Evolutionary conservation across 2,329 filamentous ascomycete species (phyloP).

Genomic region (Alternaria arbusti): DNA sequence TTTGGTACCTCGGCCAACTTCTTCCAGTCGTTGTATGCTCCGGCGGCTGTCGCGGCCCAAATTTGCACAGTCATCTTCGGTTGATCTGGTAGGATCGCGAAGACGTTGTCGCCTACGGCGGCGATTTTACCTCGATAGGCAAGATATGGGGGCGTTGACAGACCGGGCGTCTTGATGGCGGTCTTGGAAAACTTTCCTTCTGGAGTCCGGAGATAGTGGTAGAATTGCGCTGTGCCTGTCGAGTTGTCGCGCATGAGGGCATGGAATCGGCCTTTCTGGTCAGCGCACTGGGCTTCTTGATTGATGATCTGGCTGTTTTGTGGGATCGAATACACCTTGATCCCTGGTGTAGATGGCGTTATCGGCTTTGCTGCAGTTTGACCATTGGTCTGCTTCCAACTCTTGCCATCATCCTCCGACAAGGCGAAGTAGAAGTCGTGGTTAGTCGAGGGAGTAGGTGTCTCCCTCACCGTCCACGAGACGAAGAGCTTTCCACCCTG

Average conservation of each 20-base stretch:
- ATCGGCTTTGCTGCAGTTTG: constrained; percentile 51
- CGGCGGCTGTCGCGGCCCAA: constrained; percentile 37
- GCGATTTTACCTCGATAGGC: constrained; percentile 43
- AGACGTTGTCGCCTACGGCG: constrained; percentile 31
- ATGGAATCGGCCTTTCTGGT: constrained; percentile 55
- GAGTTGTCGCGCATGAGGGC: constrained; percentile 56
- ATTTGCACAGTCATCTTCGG: constrained; percentile 37
- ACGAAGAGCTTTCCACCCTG: constrained; percentile 48
- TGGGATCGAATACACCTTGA: constrained; percentile 55
- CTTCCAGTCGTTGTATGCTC: constrained; percentile 38
- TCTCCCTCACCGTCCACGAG: constrained; percentile 60
- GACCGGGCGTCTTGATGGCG: constrained; percentile 34
- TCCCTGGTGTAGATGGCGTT: constrained; percentile 50
- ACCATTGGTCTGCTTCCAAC: constrained; percentile 53
- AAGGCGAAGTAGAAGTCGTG: constrained; percentile 59
- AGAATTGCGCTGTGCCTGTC: constrained; percentile 36
- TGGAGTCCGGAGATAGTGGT: constrained; percentile 41
- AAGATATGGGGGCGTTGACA: constrained; percentile 41
- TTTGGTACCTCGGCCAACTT: constrained; percentile 39
- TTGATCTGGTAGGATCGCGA: constrained; percentile 41
- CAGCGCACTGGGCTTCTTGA: constrained; percentile 59
- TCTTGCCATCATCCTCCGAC: constrained; percentile 53
- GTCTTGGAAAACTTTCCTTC: constrained; percentile 41
- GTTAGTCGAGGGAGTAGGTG: constrained; percentile 57
- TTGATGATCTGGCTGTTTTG: constrained; percentile 57